A percentile compares a stretch with the other conserved stretches of the same genome.
Conservation (phyloP, 1,284 basidiomycete species). For the Trichosporon inkin region DNA sequence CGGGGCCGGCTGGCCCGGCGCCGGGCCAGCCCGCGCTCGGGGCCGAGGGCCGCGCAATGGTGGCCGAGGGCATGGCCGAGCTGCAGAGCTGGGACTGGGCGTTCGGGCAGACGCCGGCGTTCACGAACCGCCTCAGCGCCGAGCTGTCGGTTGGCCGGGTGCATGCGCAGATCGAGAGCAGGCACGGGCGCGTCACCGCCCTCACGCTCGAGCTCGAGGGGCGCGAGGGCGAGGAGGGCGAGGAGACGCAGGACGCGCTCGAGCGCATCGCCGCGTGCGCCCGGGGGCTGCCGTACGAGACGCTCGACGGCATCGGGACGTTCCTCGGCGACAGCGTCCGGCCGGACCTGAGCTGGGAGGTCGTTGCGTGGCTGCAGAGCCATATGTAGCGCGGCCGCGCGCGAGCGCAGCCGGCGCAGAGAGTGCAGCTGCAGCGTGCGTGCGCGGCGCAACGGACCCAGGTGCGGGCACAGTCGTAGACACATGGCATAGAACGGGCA, state of each 20-base stretch:
- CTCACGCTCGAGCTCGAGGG: constrained; percentile 31
- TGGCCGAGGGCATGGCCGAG: constrained; percentile 66
- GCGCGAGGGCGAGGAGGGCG: constrained; percentile 20
- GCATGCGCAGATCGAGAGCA: constrained; percentile 46
- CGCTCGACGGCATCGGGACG: constrained; percentile 39
- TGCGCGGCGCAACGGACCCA: too few relatives aligned
- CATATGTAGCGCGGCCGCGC: constrained; percentile 38
- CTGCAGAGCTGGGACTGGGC: constrained; percentile 85
- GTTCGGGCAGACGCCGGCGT: constrained; percentile 92
- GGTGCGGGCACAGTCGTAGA: too few relatives aligned
- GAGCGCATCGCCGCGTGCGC: constrained; percentile 37
- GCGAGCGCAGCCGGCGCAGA: too few relatives aligned
- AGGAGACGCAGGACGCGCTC: constrained; percentile 29
- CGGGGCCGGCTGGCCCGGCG: constrained; percentile 27
- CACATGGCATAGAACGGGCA: too few relatives aligned
- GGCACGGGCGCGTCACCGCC: constrained; percentile 52
- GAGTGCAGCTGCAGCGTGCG: too few relatives aligned
- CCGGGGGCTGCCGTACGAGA: constrained; percentile 46
- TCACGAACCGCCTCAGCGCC: constrained; percentile 54
- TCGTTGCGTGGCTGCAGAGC: constrained; percentile 44
- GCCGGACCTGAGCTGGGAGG: constrained; percentile 29
- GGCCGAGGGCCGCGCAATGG: constrained; percentile 55
- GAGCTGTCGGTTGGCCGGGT: constrained; percentile 35
- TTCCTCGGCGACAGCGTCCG: constrained; percentile 18
- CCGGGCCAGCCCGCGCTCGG: constrained; percentile 55